These are phyloP conservation scores for Eragrostis nindensis DNA, from an alignment of 176 grass and related monocot species.

Conservation along the genomic window DNA sequence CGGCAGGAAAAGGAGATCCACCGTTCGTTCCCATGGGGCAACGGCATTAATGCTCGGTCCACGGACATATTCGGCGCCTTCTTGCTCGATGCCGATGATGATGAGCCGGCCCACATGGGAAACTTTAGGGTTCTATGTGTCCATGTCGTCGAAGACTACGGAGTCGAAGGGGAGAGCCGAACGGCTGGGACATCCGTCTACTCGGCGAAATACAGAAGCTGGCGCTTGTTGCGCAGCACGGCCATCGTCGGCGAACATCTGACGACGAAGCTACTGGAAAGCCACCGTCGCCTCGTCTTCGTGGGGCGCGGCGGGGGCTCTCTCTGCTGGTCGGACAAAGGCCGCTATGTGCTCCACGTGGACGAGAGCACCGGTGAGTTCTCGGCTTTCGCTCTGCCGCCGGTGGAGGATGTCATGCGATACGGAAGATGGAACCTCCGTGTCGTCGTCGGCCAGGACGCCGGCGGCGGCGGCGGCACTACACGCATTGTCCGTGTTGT, in stretches of 20 bases:
- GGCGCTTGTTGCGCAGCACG: no score
- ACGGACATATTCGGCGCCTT: not conserved
- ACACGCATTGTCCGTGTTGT: not conserved
- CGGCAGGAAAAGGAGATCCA: no score
- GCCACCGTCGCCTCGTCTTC: no score
- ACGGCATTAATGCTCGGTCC: no score
- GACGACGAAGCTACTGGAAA: no score
- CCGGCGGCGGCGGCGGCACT: no score
- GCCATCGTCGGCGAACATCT: not conserved
- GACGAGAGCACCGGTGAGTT: not conserved
- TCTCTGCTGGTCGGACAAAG: not conserved
- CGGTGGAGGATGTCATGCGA: not conserved
- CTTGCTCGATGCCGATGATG: not conserved
- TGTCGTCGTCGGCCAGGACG: no score
- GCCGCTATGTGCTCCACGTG: not conserved
- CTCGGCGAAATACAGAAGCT: not conserved
- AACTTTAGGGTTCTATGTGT: not conserved
- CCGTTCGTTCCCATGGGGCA: no score
- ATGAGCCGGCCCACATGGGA: not conserved
- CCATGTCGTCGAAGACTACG: not conserved
- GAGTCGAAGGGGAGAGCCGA: no score
- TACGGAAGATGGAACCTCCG: not conserved
- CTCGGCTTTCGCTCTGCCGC: not conserved
- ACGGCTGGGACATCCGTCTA: not conserved
- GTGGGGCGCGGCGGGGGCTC: not conserved